These are phyloP conservation scores for Candolleomyces efflorescens DNA, from an alignment of 768 basidiomycete genomes.

Conservation along the genomic window DNA sequence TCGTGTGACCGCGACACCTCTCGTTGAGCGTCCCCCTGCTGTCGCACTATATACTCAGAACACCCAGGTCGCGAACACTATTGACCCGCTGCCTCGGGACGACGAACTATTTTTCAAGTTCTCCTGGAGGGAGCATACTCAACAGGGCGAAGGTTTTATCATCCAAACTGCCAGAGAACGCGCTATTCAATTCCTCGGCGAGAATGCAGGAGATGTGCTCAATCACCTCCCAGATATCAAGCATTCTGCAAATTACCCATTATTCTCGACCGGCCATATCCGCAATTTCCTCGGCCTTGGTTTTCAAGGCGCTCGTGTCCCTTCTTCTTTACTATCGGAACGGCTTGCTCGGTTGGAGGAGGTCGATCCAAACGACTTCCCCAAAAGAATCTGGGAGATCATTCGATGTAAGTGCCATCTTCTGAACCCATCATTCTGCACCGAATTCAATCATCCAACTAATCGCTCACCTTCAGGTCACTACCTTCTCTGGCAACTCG, in stretches of 20 bases:
- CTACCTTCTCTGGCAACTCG: constrained; percentile 9
- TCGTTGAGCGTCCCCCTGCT: not conserved
- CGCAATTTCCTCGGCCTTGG: constrained; percentile 2
- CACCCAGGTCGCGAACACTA: too few species aligned
- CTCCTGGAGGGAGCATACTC: constrained; percentile 8
- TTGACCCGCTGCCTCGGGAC: too few species aligned
- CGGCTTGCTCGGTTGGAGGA: not conserved
- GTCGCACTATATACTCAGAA: not conserved
- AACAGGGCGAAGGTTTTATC: not conserved
- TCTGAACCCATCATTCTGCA: not conserved
- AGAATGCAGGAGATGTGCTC: not conserved
- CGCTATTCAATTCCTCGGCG: not conserved
- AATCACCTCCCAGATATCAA: constrained; percentile 5
- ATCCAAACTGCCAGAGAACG: constrained; percentile 1
- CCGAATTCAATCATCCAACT: too few species aligned
- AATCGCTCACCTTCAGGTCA: constrained; percentile 1
- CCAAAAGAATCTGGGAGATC: not conserved
- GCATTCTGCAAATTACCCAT: not conserved
- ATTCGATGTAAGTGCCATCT: not conserved
- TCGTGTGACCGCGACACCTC: not conserved
- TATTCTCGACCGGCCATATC: constrained; percentile 1
- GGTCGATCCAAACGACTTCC: not conserved
- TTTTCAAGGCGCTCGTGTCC: not conserved
- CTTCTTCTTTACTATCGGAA: not conserved
- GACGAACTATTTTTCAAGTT: constrained; percentile 6